Evolutionary conservation across 108 stramenopile species (phyloP), one percentile per base, ranked within the genome.

Genomic region (Cyclotella atomus): DNA sequence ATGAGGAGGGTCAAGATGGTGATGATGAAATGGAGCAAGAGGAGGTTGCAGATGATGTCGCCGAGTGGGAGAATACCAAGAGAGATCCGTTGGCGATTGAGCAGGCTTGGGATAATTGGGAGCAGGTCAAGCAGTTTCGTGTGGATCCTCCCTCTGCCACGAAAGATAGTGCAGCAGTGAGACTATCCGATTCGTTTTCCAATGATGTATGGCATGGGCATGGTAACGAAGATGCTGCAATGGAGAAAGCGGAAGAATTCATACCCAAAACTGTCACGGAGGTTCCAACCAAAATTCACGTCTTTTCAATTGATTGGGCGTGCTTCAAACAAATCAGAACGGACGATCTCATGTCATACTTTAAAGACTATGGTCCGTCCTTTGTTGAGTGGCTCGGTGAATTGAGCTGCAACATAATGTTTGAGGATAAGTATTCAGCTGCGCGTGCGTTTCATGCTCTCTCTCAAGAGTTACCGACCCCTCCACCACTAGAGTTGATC

Each of bases 331-430:
- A 94, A 68, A 90, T 94, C 47, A 84, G 92, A 49, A 87, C 88
- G 0, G 81, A 91, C 38, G 92, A 94, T 54, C 67, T 94, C 14
- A 84, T 90, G 80, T 71, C 75, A 12, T 77, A 68, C 33, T 79
- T 78, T 50, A 66, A 64, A 41, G 77, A 76, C 25, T 94, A 89
- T 75, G 92, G 90, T 14, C 92, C 92, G 10, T 85, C 85, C 43
- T 94, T 90, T 71, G 87, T 94, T 2, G 92, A 94, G 70, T 94
- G 92, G 92, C 84, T 94, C 12, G 89, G 90, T 17, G 92, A 94
- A 46, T 54, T 91, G 0, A 80, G 83, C 32, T 89, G 88, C 75
- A 91, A 94, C 53, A 68, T 94, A 45, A 63, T 81, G 44, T 94
- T 94, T 73, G 87, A 84, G 49, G 90, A 94, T 52, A 81, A 78